Evolutionary conservation across 2,329 filamentous ascomycete genomes (phyloP).

Genomic region (Calonectria crousiana): DNA sequence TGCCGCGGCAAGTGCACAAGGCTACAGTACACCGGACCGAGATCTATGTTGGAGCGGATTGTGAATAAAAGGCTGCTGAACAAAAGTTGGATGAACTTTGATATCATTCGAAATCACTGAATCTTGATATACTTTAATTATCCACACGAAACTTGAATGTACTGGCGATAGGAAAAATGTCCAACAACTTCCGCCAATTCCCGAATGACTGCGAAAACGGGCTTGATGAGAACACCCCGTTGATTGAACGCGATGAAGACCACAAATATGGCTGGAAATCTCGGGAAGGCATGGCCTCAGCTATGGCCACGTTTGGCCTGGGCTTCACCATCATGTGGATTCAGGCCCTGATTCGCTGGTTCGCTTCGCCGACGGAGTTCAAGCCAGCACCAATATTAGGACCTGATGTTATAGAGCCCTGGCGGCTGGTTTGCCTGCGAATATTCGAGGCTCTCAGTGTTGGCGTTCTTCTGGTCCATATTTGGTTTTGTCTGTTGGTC

Average conservation of each 20-base stretch:
- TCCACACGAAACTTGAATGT: not conserved
- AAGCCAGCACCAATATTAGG: not conserved
- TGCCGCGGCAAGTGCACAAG: not conserved
- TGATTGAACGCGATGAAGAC: not conserved
- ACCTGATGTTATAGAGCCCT: conserved; percentile 3
- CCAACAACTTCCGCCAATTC: not conserved
- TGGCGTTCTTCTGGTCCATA: not conserved
- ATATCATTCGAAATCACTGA: not conserved
- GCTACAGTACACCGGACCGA: not conserved
- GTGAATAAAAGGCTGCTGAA: not conserved
- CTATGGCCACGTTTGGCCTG: conserved; percentile 10
- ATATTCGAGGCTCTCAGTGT: conserved; percentile 10
- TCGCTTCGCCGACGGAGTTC: conserved; percentile 5
- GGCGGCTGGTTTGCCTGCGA: not conserved
- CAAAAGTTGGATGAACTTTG: not conserved
- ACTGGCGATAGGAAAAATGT: not conserved
- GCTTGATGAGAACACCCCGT: not conserved
- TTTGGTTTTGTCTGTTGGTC: conserved; percentile 9
- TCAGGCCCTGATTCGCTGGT: conserved; percentile 10
- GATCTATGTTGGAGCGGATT: not conserved
- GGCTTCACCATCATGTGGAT: conserved; percentile 16
- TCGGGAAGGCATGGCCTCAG: conserved; percentile 8
- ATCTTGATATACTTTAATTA: not conserved
- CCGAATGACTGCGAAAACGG: not conserved
- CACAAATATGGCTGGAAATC: not conserved